Conservation (phyloP, 2,329 filamentous ascomycete genomes). For the Colletotrichum shisoi region DNA sequence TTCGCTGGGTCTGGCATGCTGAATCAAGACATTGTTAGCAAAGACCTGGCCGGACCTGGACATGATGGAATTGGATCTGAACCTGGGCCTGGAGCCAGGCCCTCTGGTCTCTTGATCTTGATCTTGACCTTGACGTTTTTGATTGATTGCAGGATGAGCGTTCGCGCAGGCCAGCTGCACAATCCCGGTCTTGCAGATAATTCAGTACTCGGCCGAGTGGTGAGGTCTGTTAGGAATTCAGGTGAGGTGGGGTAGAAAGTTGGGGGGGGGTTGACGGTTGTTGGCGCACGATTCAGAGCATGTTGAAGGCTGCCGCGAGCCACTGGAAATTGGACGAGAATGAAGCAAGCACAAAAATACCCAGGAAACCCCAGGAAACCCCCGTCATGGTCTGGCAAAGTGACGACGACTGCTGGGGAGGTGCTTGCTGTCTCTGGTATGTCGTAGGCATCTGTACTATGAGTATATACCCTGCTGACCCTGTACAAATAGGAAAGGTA, state of each 20-base stretch:
- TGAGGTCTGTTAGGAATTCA: slow-evolving; percentile 39
- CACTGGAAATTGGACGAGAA: slow-evolving; percentile 25
- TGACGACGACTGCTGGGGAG: slow-evolving; percentile 11
- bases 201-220: slow-evolving; percentile 40
- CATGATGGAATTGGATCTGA: background rate
- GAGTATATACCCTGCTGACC: no score
- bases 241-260: slow-evolving; percentile 36
- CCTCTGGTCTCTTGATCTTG: no score
- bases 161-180: slow-evolving; percentile 15
- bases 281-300: slow-evolving; percentile 33
- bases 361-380: background rate
- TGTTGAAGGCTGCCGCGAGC: background rate
- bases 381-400: background rate
- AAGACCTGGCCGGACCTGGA: slow-evolving; percentile 1
- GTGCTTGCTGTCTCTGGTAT: slow-evolving; percentile 1
- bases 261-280: slow-evolving; percentile 17
- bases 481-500: background rate
- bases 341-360: slow-evolving; percentile 7
- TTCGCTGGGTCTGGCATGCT: slow-evolving; percentile 15
- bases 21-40: background rate
- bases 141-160: slow-evolving; percentile 34
- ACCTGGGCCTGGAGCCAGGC: background rate
- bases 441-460: no score
- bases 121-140: slow-evolving; percentile 8
- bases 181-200: slow-evolving; percentile 31